phyloP scores from a whole-genome alignment of 2,329 filamentous ascomycete species.

The Daldinia sp. region DNA sequence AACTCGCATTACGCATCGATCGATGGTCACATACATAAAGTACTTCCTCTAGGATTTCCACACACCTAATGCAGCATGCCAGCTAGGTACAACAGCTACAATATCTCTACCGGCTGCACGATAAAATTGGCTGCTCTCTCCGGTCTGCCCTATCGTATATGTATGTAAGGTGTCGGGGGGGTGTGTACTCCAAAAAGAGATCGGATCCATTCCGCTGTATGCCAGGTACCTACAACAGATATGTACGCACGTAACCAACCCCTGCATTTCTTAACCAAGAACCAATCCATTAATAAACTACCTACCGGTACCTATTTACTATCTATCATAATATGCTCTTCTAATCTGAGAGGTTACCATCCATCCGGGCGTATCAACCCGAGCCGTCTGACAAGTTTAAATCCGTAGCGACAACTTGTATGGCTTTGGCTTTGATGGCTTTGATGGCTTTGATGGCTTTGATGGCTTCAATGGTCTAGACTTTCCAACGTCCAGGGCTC shows the following conservation, averaged over 20 bases:
- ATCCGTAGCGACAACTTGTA: not conserved
- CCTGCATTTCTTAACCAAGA: not conserved
- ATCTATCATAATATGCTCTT: not conserved
- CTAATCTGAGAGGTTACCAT: conserved; percentile 20
- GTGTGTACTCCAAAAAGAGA: conserved; percentile 21
- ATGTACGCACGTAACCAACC: not conserved
- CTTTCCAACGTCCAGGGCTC: conserved; percentile 19
- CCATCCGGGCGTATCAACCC: conserved; percentile 18
- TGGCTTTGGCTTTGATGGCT: too few relatives aligned
- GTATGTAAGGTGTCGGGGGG: not conserved
- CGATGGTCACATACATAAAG: conserved; percentile 2
- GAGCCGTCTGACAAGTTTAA: conserved; percentile 10
- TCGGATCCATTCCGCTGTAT: conserved; percentile 7
- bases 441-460: conserved; percentile 10
- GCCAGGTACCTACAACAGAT: not conserved
- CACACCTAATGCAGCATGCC: conserved; percentile 17
- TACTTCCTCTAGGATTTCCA: conserved; percentile 20
- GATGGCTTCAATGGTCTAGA: conserved; percentile 36
- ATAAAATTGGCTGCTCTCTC: conserved; percentile 35
- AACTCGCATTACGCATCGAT: conserved; percentile 8
- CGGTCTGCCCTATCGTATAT: conserved; percentile 13
- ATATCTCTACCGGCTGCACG: conserved; percentile 29
- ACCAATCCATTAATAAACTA: not conserved
- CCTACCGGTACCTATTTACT: too few relatives aligned
- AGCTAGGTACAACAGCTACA: conserved; percentile 25